Evolutionary conservation across 1,284 basidiomycete genomes (phyloP), one percentile per base, ranked within the genome.

Genomic region (Cryptococcus jaspeensis): DNA sequence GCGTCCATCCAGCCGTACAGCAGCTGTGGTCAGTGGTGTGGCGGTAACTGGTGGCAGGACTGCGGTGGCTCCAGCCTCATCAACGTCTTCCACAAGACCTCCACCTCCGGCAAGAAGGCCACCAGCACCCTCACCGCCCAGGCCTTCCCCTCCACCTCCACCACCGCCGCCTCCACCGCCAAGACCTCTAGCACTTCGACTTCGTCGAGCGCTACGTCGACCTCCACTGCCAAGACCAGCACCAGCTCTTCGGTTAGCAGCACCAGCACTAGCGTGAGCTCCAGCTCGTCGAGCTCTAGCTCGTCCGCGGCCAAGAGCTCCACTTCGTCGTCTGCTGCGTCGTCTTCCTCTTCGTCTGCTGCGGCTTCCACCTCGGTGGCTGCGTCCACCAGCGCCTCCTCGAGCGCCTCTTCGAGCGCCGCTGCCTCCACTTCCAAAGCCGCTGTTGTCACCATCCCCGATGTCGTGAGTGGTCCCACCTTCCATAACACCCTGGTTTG

Each of bases 101-200:
- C n/a, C n/a, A n/a, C n/a, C n/a, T n/a, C 18, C 38, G 38, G 38
- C 38, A 39, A 39, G 13, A 39, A 39, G 38, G 38, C n/a, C 13
- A 13, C 38, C 76, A 80, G 79, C 69, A 83, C 79, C 59, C 75
- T 80, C 2, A 78, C 53, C 50, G 57, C 16, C 41, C 37, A 28
- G 12, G 65, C 60, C 59, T 60, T 42, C 23, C 63, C 63, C 16
- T 45, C 57, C n/a, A n/a, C 44, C 32, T 52, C 42, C 51, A 44
- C 22, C 40, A 48, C 47, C 9, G 22, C 50, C 25, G 35, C 45
- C 16, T 32, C 18, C 18, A 32, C 52, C 11, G 35, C 49, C 11
- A 23, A 18, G 16, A 23, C 18, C 15, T 25, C 39, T 38, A n/a
- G n/a, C n/a, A n/a, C n/a, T n/a, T n/a, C n/a, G n/a, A n/a, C n/a